Percentiles rank a stretch among this genome's conserved stretches.
These are phyloP conservation scores for Hemileccinum rubropunctum DNA, from an alignment of 768 basidiomycete genomes.

Conservation along the genomic window DNA sequence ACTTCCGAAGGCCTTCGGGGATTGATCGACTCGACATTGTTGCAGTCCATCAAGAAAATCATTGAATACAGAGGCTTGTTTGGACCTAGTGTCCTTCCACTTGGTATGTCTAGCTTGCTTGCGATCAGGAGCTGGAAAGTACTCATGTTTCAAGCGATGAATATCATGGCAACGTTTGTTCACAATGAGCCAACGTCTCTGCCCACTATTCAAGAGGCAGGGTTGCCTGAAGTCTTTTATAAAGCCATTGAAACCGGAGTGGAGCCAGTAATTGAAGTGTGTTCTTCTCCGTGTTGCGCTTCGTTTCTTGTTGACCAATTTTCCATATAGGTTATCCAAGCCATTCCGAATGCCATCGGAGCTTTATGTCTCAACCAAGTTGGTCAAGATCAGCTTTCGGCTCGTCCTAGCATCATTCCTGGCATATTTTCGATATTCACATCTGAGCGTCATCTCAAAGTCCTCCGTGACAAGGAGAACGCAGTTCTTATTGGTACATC, in stretches of 20 bases:
- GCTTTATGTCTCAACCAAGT: constrained; percentile 92
- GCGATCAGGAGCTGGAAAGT: neutral
- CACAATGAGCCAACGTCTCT: constrained; percentile 98
- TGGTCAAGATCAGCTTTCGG: constrained; percentile 78
- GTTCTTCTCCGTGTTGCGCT: constrained; percentile 2
- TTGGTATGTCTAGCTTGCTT: constrained; percentile 51
- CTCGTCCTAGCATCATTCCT: constrained; percentile 79
- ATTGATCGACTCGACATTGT: constrained; percentile 84
- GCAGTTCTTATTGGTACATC: constrained; percentile 84
- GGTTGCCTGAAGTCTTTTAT: constrained; percentile 88
- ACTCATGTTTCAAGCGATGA: constrained; percentile 54
- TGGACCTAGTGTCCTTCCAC: constrained; percentile 81
- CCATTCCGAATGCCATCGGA: constrained; percentile 93
- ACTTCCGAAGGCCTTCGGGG: constrained; percentile 93
- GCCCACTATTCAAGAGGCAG: constrained; percentile 87
- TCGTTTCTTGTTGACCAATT: neutral
- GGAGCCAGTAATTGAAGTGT: constrained; percentile 85
- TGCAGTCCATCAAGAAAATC: constrained; percentile 84
- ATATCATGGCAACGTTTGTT: constrained; percentile 94
- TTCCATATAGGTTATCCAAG: constrained; percentile 71
- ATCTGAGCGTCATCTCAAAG: constrained; percentile 76
- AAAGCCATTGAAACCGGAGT: constrained; percentile 78
- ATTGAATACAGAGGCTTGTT: constrained; percentile 80
- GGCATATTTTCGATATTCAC: constrained; percentile 85
- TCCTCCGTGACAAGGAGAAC: constrained; percentile 91